These are phyloP conservation scores for Cymbidium sinense DNA, from an alignment of 106 monocot genomes.

Conservation along the genomic window DNA sequence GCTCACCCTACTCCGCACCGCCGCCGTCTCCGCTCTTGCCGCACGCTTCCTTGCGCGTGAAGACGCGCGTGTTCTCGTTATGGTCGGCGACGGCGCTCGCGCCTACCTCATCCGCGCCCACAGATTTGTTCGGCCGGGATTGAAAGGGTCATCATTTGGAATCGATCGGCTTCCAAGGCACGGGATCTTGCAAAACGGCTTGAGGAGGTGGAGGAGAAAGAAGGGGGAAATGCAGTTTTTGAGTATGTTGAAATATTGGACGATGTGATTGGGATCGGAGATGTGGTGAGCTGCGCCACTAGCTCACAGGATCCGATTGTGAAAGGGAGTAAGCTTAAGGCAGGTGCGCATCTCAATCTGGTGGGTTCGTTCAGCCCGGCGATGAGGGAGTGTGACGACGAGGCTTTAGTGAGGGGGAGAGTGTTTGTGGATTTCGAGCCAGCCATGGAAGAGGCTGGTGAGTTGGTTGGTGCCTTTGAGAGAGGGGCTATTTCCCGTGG, in stretches of 20 bases:
- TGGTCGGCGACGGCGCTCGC: constrained; percentile 64
- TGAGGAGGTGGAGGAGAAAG: background rate
- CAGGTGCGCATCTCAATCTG: constrained; percentile 67
- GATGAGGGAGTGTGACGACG: constrained; percentile 95
- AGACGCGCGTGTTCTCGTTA: constrained; percentile 31
- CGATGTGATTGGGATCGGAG: constrained; percentile 34
- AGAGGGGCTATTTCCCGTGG: constrained; percentile 39
- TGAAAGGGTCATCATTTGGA: constrained; percentile 64
- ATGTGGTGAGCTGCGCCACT: constrained; percentile 67
- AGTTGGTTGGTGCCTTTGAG: constrained; percentile 66
- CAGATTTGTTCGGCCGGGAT: constrained; percentile 43
- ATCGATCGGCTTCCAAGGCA: constrained; percentile 43
- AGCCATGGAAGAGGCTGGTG: constrained; percentile 77
- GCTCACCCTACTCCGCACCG: constrained; percentile 71
- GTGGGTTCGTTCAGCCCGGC: constrained; percentile 60
- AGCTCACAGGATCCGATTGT: constrained; percentile 48
- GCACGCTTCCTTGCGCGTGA: constrained; percentile 37
- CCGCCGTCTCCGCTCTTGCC: constrained; percentile 64
- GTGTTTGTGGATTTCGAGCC: constrained; percentile 77
- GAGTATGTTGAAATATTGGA: constrained; percentile 38
- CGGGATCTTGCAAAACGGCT: constrained; percentile 20
- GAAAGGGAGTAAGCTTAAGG: constrained; percentile 47
- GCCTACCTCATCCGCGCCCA: constrained; percentile 56
- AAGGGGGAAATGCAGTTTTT: constrained; percentile 15
- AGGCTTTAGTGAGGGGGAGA: constrained; percentile 57